Percentiles rank a stretch among this genome's conserved stretches.
These are phyloP conservation scores for Rhodamnia argentea DNA, from an alignment of 345 rosid species.

Conservation along the genomic window DNA sequence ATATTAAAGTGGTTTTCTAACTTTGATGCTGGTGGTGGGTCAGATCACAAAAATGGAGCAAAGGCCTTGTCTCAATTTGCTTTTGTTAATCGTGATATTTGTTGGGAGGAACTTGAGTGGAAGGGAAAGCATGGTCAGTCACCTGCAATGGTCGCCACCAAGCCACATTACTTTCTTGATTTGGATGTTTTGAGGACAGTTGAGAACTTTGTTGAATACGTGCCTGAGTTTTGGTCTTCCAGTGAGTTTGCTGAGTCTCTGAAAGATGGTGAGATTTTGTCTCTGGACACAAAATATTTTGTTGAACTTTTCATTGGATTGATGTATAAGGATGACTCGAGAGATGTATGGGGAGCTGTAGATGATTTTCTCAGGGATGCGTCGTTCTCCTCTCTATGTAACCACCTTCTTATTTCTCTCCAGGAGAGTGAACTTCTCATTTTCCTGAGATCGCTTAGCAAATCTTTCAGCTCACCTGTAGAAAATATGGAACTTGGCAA, in stretches of 20 bases:
- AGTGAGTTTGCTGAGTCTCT: constrained; percentile 68
- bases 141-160: constrained; percentile 89
- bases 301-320: constrained; percentile 42
- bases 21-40: constrained; percentile 50
- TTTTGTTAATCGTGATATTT: constrained; percentile 71
- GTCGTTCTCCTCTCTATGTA: constrained; percentile 52
- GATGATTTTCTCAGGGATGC: constrained; percentile 59
- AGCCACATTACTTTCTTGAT: constrained; percentile 94
- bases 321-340: constrained; percentile 56
- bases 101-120: constrained; percentile 99
- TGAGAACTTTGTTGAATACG: constrained; percentile 65
- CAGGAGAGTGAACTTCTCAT: constrained; percentile 45
- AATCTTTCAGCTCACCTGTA: constrained; percentile 15
- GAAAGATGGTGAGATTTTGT: constrained; percentile 71
- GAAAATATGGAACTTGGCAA: constrained; percentile 16
- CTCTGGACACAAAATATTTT: constrained; percentile 55
- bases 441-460: constrained; percentile 38
- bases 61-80: constrained; percentile 85
- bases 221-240: constrained; percentile 93
- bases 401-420: constrained; percentile 61
- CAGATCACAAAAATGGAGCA: constrained; percentile 70
- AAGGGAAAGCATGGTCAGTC: constrained; percentile 94
- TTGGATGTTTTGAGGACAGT: constrained; percentile 64
- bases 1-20: constrained; percentile 64
- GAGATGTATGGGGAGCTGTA: constrained; percentile 62